Base-by-base conservation (phyloP, 305 asterid species). In the Fraxinus xanthoxyloides region DNA sequence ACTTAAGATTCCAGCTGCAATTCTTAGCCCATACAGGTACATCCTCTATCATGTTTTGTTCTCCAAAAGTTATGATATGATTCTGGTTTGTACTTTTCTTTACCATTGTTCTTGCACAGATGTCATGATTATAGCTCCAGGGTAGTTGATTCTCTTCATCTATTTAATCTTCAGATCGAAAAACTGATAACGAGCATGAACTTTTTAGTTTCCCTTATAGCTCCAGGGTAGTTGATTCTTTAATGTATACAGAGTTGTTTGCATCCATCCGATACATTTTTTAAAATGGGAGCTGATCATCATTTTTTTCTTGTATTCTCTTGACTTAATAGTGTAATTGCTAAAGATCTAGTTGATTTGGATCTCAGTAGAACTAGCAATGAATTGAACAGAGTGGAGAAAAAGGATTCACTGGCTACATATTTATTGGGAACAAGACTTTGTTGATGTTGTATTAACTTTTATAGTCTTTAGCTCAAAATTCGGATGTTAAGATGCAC, bases 21-120 rank as follows among this genome's bases (percentile, higher is more conserved):
- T 94, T 77, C 84, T 94, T 67, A 94, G 98, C 78, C 98, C 98
- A 30, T 94, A 94, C 84, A 80, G 98, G 98, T 92, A 87, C 73
- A 78, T 73, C 31, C 12, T 61, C 54, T 4, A 59, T 63, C 65
- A 56, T 54, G 21, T 76, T 23, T 61, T 73, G 74, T 34, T 76
- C 48, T 72, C 28, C 40, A 56, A 26, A 59, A 26, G 56, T 24
- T 24, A 19, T 72, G n/a, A 24, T 56, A 5, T 4, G 65, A 2
- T 5, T 30, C 8, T 48, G 30, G 46, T 76, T 77, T 80, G 15
- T 13, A 61, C 32, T 67, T 67, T 13, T 67, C 74, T 28, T 67
- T 67, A 21, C 38, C 38, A 13, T 67, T 13, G 35, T 67, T 13
- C 74, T 67, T 28, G 3, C 32, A 12, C 19, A 23, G 35, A 10